A percentile compares a stretch with the other conserved stretches of the same genome.
Evolutionary conservation across 2,329 filamentous ascomycete species (phyloP).

Genomic region (Aspergillus sp.): DNA sequence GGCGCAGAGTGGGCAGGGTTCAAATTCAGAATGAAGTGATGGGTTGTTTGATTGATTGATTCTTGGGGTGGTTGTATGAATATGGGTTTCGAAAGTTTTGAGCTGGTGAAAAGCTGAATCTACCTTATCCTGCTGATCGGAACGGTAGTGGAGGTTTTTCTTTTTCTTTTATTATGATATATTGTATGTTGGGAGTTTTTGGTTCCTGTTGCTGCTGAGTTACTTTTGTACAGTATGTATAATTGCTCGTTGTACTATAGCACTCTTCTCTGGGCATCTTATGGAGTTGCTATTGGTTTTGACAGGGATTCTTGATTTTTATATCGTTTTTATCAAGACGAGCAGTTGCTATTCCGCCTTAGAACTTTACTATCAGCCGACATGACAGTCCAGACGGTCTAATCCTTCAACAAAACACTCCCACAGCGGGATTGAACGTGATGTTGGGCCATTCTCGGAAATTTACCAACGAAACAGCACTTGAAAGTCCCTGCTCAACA

Average conservation of each 20-base stretch:
- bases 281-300: conserved; percentile 26
- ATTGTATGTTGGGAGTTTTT: not conserved
- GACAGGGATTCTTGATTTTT: conserved; percentile 7
- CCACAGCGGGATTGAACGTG: no score
- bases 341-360: no score
- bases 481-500: not conserved
- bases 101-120: not conserved
- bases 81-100: not conserved
- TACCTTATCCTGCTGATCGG: not conserved
- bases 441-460: not conserved
- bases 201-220: conserved; percentile 7
- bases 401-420: no score
- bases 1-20: not conserved
- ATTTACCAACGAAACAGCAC: not conserved
- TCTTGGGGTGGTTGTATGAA: not conserved
- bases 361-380: no score
- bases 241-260: conserved; percentile 25
- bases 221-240: conserved; percentile 20
- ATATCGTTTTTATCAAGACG: not conserved
- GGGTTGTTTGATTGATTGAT: not conserved
- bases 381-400: no score
- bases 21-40: conserved; percentile 15
- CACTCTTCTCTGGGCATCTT: conserved; percentile 33
- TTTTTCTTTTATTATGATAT: conserved; percentile 7
- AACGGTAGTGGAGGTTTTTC: not conserved